Evolutionary conservation across 2,329 filamentous ascomycete species (phyloP).

Genomic region (Rhinocladiella similis): DNA sequence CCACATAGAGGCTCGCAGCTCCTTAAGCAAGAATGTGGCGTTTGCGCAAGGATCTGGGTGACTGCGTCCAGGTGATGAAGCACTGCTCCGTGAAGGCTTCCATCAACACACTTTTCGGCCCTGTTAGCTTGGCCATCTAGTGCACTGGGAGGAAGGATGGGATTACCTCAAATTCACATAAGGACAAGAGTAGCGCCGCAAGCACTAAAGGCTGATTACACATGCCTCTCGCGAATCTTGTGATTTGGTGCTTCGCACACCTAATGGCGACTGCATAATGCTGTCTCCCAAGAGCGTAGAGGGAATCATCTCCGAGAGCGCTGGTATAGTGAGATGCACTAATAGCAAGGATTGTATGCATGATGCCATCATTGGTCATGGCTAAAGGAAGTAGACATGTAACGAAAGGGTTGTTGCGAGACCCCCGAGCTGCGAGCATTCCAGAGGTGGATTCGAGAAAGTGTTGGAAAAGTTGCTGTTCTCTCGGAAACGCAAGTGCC

Average conservation of each 20-base stretch:
- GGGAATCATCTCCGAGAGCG: neutral
- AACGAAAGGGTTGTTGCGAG: neutral
- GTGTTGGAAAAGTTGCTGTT: neutral
- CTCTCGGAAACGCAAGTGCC: neutral
- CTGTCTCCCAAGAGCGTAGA: neutral
- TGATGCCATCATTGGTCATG: neutral
- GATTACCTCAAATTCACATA: neutral
- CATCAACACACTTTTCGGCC: neutral
- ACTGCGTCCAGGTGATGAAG: neutral
- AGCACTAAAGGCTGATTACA: neutral
- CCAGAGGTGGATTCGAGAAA: neutral
- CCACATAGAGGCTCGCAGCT: neutral
- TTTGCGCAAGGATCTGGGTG: neutral
- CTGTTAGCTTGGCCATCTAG: too few relatives aligned
- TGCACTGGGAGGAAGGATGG: too few relatives aligned
- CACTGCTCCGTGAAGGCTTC: neutral
- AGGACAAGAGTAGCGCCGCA: neutral
- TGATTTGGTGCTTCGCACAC: constrained; percentile 1
- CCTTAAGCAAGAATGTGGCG: neutral
- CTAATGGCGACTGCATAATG: neutral
- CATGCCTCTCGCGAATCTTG: neutral
- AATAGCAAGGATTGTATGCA: neutral
- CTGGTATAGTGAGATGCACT: constrained; percentile 1
- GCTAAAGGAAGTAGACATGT: neutral
- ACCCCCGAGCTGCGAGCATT: neutral